phyloP scores from a whole-genome alignment of 768 basidiomycete species.

The Pholiota microspora region DNA sequence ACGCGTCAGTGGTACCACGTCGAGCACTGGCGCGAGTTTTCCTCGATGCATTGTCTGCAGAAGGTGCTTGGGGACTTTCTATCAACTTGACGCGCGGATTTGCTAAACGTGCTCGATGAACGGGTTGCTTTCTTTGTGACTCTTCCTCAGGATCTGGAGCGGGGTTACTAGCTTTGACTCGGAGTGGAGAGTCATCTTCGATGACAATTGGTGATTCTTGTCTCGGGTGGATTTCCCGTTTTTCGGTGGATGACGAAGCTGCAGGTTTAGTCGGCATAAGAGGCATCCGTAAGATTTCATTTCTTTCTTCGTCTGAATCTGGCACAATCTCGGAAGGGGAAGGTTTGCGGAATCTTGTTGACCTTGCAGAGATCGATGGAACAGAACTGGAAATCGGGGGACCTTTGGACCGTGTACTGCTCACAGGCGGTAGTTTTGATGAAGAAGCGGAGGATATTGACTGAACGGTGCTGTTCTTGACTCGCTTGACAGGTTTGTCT shows the following conservation, averaged over 20 bases:
- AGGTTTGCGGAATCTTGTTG: constrained; percentile 9
- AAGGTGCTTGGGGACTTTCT: constrained; percentile 36
- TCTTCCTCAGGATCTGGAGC: constrained; percentile 7
- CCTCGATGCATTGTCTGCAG: constrained; percentile 38
- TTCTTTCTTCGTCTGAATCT: constrained; percentile 30
- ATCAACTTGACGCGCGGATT: constrained; percentile 56
- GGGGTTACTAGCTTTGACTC: not conserved
- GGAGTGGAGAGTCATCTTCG: not conserved
- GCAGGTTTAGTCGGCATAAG: not conserved
- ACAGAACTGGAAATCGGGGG: not conserved
- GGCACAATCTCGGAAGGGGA: constrained; percentile 27
- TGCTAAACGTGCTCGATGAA: constrained; percentile 45
- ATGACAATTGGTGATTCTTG: constrained; percentile 1
- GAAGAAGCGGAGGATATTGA: not conserved
- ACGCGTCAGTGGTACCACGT: constrained; percentile 15
- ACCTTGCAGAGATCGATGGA: constrained; percentile 1
- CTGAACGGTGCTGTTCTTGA: not conserved
- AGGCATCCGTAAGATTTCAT: not conserved
- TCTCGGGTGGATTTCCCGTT: not conserved
- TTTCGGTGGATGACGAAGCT: not conserved
- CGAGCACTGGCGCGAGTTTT: constrained; percentile 48
- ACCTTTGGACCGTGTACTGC: not conserved
- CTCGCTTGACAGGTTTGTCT: constrained; percentile 5
- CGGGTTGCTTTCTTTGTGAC: constrained; percentile 21
- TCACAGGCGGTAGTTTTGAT: not conserved